A percentile compares a stretch with the other conserved stretches of the same genome.
phyloP scores from a whole-genome alignment of 129 eudicot genomes.

The Dittrichia graveolens region DNA sequence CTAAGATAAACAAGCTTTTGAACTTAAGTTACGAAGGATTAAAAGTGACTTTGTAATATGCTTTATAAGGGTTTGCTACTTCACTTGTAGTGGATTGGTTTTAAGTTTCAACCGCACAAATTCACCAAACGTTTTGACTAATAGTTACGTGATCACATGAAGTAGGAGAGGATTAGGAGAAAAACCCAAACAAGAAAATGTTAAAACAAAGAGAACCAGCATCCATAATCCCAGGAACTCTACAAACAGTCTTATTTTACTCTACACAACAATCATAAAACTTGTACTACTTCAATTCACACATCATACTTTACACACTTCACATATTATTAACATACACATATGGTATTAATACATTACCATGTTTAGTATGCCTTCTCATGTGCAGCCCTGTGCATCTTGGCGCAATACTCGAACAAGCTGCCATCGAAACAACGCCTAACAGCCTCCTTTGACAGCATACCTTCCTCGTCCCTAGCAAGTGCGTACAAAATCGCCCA shows the following conservation, averaged over 20 bases:
- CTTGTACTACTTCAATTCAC: slow-evolving; percentile 49
- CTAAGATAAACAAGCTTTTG: too few relatives aligned
- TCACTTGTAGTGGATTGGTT: too few relatives aligned
- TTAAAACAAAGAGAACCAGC: background rate
- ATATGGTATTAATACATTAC: background rate
- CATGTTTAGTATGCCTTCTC: slow-evolving; percentile 34
- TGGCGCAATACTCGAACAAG: slow-evolving; percentile 64
- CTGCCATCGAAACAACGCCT: slow-evolving; percentile 71
- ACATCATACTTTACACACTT: background rate
- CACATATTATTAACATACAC: background rate
- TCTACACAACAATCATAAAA: background rate
- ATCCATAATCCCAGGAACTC: too few relatives aligned
- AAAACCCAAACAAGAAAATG: background rate
- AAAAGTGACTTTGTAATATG: too few relatives aligned
- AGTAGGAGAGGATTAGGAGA: too few relatives aligned
- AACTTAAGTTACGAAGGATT: too few relatives aligned
- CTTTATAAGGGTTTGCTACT: too few relatives aligned
- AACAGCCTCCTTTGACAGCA: slow-evolving; percentile 62
- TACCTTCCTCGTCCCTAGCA: slow-evolving; percentile 62
- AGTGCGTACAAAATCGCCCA: slow-evolving; percentile 51
- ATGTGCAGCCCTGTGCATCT: slow-evolving; percentile 33
- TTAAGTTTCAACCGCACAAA: too few relatives aligned
- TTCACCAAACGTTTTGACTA: too few relatives aligned
- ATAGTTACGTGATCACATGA: too few relatives aligned
- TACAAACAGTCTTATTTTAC: background rate